A percentile compares a stretch with the other conserved stretches of the same genome.
Evolutionary conservation across 2,329 filamentous ascomycete species (phyloP).

Genomic region (Trichoderma sp.): DNA sequence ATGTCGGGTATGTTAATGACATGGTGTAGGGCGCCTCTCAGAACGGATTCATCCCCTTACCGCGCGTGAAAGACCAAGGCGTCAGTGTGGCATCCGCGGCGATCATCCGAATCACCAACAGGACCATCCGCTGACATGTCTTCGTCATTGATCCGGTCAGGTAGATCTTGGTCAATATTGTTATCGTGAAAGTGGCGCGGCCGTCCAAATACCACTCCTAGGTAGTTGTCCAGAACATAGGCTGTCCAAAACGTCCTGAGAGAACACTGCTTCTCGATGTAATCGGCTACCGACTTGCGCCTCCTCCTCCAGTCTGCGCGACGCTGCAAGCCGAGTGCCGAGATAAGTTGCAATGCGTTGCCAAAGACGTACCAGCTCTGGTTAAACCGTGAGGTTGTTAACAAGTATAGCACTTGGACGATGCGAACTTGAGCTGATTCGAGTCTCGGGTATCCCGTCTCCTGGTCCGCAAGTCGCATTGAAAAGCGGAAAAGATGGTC

Average conservation of each 20-base stretch:
- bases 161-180: constrained; percentile 64
- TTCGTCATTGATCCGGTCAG: constrained; percentile 58
- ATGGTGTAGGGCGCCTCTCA: rapidly evolving
- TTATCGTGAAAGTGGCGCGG: constrained; percentile 64
- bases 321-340: constrained; percentile 46
- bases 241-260: constrained; percentile 64
- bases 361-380: constrained; percentile 64
- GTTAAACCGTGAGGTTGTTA: constrained; percentile 61
- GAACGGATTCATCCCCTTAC: constrained; percentile 24
- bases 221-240: constrained; percentile 64
- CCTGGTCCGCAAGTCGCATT: constrained; percentile 47
- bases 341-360: constrained; percentile 55
- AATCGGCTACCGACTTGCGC: constrained; percentile 41
- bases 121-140: constrained; percentile 47
- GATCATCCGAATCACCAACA: constrained; percentile 9
- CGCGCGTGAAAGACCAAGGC: constrained; percentile 51
- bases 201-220: constrained; percentile 64
- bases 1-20: not conserved
- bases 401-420: constrained; percentile 60
- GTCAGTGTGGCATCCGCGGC: constrained; percentile 53
- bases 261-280: constrained; percentile 54
- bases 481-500: constrained; percentile 50
- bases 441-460: constrained; percentile 56
- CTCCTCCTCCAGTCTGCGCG: constrained; percentile 30
- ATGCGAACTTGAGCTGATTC: constrained; percentile 61